A percentile compares a stretch with the other conserved stretches of the same genome.
These are phyloP conservation scores for Diaporthe capsici DNA, from an alignment of 2,329 filamentous ascomycete genomes.

Conservation along the genomic window DNA sequence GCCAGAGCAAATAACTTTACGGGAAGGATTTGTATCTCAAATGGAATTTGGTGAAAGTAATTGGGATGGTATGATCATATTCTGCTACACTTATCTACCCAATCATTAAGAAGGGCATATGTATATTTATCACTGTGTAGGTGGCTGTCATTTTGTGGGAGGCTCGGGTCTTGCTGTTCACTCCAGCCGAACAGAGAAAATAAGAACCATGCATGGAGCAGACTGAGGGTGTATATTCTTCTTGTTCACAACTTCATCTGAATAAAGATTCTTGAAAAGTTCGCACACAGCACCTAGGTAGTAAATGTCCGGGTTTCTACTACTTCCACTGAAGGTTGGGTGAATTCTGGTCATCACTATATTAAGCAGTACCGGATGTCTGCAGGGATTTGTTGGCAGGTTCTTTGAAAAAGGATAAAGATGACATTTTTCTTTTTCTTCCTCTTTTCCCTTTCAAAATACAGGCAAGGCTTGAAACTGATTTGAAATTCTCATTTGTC, in stretches of 20 bases:
- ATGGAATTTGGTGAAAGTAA: no score
- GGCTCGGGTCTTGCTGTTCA: no score
- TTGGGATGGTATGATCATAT: no score
- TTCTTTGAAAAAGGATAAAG: neutral
- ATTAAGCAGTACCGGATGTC: neutral
- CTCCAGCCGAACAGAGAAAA: no score
- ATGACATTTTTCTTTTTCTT: no score
- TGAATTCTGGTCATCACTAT: neutral
- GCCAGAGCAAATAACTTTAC: neutral
- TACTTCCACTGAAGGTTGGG: neutral
- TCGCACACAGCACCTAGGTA: neutral
- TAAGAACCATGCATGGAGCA: no score
- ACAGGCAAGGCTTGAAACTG: neutral
- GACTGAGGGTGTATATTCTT: neutral
- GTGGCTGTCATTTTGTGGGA: no score
- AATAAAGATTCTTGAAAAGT: neutral
- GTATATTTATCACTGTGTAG: no score
- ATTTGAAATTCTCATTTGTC: neutral
- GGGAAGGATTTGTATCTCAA: neutral
- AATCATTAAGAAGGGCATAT: neutral
- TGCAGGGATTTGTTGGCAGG: neutral
- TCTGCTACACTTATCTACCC: neutral
- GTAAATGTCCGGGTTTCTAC: neutral
- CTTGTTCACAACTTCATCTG: neutral
- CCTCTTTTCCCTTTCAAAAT: no score